Evolutionary conservation across 2,329 filamentous ascomycete genomes (phyloP), one percentile per base, ranked within the genome.

Genomic region (Keithomyces neogunnii): DNA sequence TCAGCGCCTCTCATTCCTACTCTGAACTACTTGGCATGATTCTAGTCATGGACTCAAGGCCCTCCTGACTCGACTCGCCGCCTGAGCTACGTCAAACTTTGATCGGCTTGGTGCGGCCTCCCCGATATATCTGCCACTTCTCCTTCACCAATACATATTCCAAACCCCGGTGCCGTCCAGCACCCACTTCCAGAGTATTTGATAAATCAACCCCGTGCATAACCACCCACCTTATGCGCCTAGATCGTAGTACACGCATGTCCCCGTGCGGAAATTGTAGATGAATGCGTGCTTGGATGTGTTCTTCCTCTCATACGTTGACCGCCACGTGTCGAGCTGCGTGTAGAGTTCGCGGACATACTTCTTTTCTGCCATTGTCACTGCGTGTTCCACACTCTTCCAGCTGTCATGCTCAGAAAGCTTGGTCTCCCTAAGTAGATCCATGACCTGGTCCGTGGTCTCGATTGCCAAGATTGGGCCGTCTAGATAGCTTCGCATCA

Each of bases 401-500:
- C 92, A 96, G 57, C 82, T 86, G 54, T 96, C 92, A 0, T 82
- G 73, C 53, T 96, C 90, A 2, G 84, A 85, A 30, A 97, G 73
- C 48, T 80, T 75, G 3, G 90, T 95, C 26, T 82, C 78, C 33
- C 83, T 76, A 49, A 97, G 84, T 33, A 85, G 71, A 38, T 91
- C 84, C 60, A 97, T 80, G 28, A 95, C 80, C 47, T 86, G 82
- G 61, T 96, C 91, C 49, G 88, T 85, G 1, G 88, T 89, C 69
- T 97, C 92, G 49, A 97, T 85, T 1, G 91, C 92, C 8, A 88
- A 81, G 53, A 96, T 88, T 0, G 90, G 89, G 0, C 88, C 88
- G 32, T 86, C 80, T 4, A 88, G 73, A 58, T 89, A 89, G 4
- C 80, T 80, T 33, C 85, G 80, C 10, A 89, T 77, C 36, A 91